These are phyloP conservation scores for Warburgia ugandensis DNA, from an alignment of 164 flowering plant genomes.

Conservation along the genomic window DNA sequence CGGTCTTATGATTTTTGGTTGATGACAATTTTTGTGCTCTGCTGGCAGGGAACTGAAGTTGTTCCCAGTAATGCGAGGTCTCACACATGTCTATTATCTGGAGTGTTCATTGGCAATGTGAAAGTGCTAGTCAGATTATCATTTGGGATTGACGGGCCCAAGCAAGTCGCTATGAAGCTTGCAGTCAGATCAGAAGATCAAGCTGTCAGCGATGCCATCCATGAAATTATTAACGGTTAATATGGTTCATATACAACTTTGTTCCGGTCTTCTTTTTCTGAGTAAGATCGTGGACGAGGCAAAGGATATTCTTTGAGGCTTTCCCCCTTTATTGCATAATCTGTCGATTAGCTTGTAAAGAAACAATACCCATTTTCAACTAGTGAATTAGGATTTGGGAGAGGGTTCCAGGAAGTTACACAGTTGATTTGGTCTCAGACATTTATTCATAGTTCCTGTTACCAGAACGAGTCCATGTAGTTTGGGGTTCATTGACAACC, in stretches of 20 bases:
- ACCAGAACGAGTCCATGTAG: no score
- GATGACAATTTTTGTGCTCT: not conserved
- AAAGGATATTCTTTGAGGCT: no score
- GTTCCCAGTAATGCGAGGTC: conserved; percentile 87
- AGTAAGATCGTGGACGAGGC: no score
- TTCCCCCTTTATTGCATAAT: no score
- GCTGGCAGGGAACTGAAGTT: conserved; percentile 76
- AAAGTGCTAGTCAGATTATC: conserved; percentile 85
- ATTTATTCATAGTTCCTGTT: no score
- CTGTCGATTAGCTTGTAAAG: no score
- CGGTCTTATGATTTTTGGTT: no score
- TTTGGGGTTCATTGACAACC: no score
- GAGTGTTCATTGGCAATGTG: conserved; percentile 73
- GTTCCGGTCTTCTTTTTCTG: not conserved
- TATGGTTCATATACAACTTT: not conserved
- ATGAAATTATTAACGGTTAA: conserved; percentile 70
- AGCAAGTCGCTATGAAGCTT: conserved; percentile 92
- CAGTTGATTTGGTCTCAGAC: no score
- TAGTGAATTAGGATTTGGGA: no score
- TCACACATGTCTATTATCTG: conserved; percentile 80
- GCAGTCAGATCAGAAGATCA: conserved; percentile 88
- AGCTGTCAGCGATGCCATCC: conserved; percentile 75
- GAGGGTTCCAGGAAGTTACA: no score
- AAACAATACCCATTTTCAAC: no score
- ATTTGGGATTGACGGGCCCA: conserved; percentile 72